Evolutionary conservation across 129 eudicot genomes (phyloP), one percentile per base, ranked within the genome.

Genomic region (Chrysanthemum makinoi): DNA sequence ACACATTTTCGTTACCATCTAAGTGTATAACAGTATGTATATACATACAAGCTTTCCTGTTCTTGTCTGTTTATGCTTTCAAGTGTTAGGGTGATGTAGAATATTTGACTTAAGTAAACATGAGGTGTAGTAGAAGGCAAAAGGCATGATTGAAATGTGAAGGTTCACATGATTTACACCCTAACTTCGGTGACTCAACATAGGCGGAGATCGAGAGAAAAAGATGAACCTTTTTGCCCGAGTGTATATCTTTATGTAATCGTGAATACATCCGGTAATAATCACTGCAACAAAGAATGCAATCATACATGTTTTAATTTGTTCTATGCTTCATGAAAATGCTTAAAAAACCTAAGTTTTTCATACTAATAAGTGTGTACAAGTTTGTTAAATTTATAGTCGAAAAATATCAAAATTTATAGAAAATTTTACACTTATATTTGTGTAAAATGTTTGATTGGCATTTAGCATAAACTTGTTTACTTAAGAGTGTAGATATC

Each of bases 71-170:
- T 8, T 56, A 56, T 56, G 62, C 19, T 56, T 10, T 15, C 62
- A 19, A 56, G 61, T 55, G 10, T 55, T 54, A 14, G 16, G 10
- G 7, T 55, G 61, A 16, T 55, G 20, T 15, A 55, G 61, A n/a
- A 16, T 5, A 55, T 55, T 44, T 58, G 10, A 17, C 52, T 65
- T 46, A 19, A 65, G 35, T 65, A 65, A 65, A 65, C 47, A 52
- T 44, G 26, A 65, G 53, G 46, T 65, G 56, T 46, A 46, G 48
- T 6, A 66, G 10, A 22, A 9, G 43, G 43, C 43, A 35, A 35
- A 35, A 35, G 43, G 43, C 43, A 35, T 35, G 56, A 51, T 51
- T n/a, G n/a, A 51, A 12, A 10, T 51, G 16, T 14, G 56, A 12
- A 51, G 16, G 56, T 12, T 51, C 56, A 51, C 56, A 13, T 51